These are phyloP conservation scores for Triticum turgidum DNA, from an alignment of 176 grass and related monocot species.

Conservation along the genomic window DNA sequence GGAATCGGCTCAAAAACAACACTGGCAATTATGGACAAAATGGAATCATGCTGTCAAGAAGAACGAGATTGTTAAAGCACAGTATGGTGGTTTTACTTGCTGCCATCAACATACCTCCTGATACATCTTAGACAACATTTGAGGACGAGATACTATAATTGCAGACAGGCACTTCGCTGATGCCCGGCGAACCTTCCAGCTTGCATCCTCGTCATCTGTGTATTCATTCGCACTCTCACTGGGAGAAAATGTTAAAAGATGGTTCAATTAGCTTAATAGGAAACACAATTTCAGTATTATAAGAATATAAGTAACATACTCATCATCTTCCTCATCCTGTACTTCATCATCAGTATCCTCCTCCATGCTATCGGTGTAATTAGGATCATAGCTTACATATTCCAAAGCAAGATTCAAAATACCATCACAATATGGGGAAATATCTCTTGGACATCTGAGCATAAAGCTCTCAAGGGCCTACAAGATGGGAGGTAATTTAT, in stretches of 20 bases:
- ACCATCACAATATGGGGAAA: slow-evolving; percentile 78
- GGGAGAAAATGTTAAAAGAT: slow-evolving; percentile 25
- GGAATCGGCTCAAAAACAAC: background rate
- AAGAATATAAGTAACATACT: slow-evolving; percentile 58
- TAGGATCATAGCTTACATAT: slow-evolving; percentile 98
- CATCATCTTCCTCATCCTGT: slow-evolving; percentile 90
- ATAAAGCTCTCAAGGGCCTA: slow-evolving; percentile 98
- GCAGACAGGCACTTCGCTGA: slow-evolving; percentile 89
- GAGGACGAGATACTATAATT: slow-evolving; percentile 90
- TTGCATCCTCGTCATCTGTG: slow-evolving; percentile 97
- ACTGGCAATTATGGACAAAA: background rate
- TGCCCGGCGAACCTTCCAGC: slow-evolving; percentile 98
- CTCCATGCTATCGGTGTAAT: slow-evolving; percentile 98
- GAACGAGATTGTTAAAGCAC: background rate
- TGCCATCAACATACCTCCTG: slow-evolving; percentile 52
- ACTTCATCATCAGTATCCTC: slow-evolving; percentile 94
- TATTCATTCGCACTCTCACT: slow-evolving; percentile 98
- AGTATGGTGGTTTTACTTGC: background rate
- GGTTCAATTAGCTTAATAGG: slow-evolving; percentile 7
- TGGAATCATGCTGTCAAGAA: background rate
- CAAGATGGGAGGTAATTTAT: slow-evolving; percentile 20
- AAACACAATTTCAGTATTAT: slow-evolving; percentile 5
- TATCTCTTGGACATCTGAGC: slow-evolving; percentile 92
- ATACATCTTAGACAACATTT: slow-evolving; percentile 89
- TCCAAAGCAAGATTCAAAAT: slow-evolving; percentile 89